A percentile compares a stretch with the other conserved stretches of the same genome.
Conservation (phyloP, 2,329 filamentous ascomycete genomes). For the Aspergillus ruber region DNA sequence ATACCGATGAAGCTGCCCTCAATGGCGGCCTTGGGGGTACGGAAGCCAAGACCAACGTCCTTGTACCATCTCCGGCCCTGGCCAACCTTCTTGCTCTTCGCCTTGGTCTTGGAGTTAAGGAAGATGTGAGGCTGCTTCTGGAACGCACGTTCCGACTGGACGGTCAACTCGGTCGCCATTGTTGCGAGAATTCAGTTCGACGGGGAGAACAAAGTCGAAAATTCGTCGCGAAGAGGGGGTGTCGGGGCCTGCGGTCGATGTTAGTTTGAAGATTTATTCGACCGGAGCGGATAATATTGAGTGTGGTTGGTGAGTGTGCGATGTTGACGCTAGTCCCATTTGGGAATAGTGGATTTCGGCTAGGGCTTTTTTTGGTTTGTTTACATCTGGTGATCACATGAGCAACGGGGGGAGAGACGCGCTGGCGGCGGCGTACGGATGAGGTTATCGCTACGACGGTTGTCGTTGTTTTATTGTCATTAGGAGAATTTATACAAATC, state of each 20-base stretch:
- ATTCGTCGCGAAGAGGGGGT: conserved; percentile 27
- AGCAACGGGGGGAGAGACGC: conserved; percentile 20
- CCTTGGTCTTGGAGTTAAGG: conserved; percentile 91
- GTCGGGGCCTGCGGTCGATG: conserved; percentile 31
- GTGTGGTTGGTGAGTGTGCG: conserved; percentile 30
- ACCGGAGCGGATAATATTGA: conserved; percentile 25
- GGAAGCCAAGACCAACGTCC: conserved; percentile 98
- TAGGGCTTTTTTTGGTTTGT: conserved; percentile 40
- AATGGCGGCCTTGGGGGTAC: conserved; percentile 97
- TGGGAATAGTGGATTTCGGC: conserved; percentile 26
- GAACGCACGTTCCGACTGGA: conserved; percentile 99
- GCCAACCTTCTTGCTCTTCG: conserved; percentile 71
- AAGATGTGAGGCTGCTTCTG: conserved; percentile 99
- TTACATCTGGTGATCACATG: conserved; percentile 33
- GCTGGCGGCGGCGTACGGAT: conserved; percentile 13
- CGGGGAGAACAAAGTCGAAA: conserved; percentile 33
- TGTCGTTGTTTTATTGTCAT: neutral
- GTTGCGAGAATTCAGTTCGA: conserved; percentile 51
- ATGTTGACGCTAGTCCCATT: conserved; percentile 24
- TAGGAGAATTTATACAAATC: neutral
- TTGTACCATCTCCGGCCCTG: conserved; percentile 99
- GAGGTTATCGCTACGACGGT: neutral
- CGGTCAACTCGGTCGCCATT: conserved; percentile 98
- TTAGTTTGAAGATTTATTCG: conserved; percentile 33
- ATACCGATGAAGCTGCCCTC: conserved; percentile 98